Conservation (phyloP, 176 grass and related monocot genomes). For the Pontederia crassipes region DNA sequence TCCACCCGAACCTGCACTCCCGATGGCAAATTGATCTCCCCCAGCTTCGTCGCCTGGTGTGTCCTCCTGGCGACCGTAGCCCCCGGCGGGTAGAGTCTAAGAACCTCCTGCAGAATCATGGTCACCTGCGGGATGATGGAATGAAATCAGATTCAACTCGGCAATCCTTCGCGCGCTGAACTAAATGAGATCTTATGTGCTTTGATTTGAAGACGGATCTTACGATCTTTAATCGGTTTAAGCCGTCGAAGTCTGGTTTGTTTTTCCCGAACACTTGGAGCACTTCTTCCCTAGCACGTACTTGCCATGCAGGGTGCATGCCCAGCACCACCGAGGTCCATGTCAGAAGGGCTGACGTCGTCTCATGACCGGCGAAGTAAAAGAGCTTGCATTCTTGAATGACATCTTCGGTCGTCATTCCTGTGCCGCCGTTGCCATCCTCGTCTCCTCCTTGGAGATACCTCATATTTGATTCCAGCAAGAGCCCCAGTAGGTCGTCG, state of each 20-base stretch:
- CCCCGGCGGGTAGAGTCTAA: slow-evolving; percentile 52
- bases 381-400: slow-evolving; percentile 70
- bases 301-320: slow-evolving; percentile 53
- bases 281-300: slow-evolving; percentile 45
- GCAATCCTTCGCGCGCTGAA: too few relatives aligned
- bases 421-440: neutral
- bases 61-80: slow-evolving; percentile 22
- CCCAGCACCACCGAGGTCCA: slow-evolving; percentile 42
- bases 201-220: slow-evolving; percentile 3
- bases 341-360: slow-evolving; percentile 39
- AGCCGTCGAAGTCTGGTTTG: slow-evolving; percentile 27
- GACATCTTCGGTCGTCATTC: slow-evolving; percentile 46
- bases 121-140: slow-evolving; percentile 25
- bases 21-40: slow-evolving; percentile 36
- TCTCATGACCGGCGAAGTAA: slow-evolving; percentile 73
- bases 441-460: slow-evolving; percentile 11
- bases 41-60: slow-evolving; percentile 36
- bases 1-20: slow-evolving; percentile 44
- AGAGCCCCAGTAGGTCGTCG: slow-evolving; percentile 35
- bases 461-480: slow-evolving; percentile 32
- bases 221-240: slow-evolving; percentile 34
- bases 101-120: slow-evolving; percentile 69
- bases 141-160: too few relatives aligned
- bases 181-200: neutral
- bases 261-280: slow-evolving; percentile 16